Percentiles rank a stretch among this genome's conserved stretches.
Conservation (phyloP, 805 yeast species). For the Schwanniomyces pseudopolymorphus region DNA sequence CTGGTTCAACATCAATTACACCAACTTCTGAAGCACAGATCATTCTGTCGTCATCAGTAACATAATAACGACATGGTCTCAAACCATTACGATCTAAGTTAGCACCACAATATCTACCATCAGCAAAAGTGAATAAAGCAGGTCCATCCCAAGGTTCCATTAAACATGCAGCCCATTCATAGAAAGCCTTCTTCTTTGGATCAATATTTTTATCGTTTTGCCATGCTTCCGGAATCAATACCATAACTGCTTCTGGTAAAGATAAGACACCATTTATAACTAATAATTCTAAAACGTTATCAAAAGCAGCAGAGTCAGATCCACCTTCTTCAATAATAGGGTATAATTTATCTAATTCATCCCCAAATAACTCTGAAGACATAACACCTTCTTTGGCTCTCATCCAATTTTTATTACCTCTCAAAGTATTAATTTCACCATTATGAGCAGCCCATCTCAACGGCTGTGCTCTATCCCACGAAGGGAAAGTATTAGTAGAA, state of each 20-base stretch:
- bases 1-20: constrained; percentile 86
- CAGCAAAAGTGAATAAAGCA: constrained; percentile 93
- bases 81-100: constrained; percentile 95
- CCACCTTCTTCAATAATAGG: constrained; percentile 99
- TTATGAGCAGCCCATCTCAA: constrained; percentile 96
- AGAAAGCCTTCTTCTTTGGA: constrained; percentile 88
- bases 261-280: constrained; percentile 90
- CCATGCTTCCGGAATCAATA: constrained; percentile 98
- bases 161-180: constrained; percentile 98
- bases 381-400: constrained; percentile 97
- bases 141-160: constrained; percentile 99
- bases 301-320: constrained; percentile 97
- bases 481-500: constrained; percentile 97
- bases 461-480: constrained; percentile 99
- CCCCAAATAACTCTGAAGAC: constrained; percentile 84
- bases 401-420: constrained; percentile 99
- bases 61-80: constrained; percentile 97
- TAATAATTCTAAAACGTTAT: constrained; percentile 88
- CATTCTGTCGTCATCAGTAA: constrained; percentile 91
- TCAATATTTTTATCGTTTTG: constrained; percentile 86
- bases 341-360: constrained; percentile 83
- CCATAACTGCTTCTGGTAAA: constrained; percentile 95
- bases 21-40: constrained; percentile 99
- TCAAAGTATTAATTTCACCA: constrained; percentile 95
- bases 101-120: constrained; percentile 98